Evolutionary conservation across 2,329 filamentous ascomycete genomes (phyloP).

Genomic region (Aspergillus intermedius): DNA sequence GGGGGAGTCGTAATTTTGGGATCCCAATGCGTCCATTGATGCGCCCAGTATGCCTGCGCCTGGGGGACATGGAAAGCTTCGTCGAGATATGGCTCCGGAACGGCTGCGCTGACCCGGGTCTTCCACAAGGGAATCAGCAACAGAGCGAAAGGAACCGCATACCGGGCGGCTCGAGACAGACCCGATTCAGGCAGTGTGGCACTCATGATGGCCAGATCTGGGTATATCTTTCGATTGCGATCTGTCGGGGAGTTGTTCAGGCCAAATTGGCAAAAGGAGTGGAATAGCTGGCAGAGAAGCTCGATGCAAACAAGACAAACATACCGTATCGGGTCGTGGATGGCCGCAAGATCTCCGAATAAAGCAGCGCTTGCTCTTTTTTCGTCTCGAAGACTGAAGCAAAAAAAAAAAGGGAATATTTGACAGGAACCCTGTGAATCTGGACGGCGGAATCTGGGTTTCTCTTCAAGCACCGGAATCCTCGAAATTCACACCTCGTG

Average conservation of each 20-base stretch:
- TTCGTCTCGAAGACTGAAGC: neutral
- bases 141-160: conserved; percentile 29
- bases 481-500: neutral
- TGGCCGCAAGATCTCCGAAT: neutral
- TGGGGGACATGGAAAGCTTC: conserved; percentile 68
- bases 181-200: conserved; percentile 23
- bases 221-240: conserved; percentile 1
- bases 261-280: neutral
- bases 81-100: conserved; percentile 55
- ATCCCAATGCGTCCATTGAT: conserved; percentile 75
- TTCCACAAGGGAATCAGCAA: conserved; percentile 36
- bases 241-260: neutral
- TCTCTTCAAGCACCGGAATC: neutral
- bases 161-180: conserved; percentile 30
- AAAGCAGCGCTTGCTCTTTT: neutral
- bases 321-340: conserved; percentile 4
- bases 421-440: too few relatives aligned
- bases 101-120: conserved; percentile 39
- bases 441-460: too few relatives aligned
- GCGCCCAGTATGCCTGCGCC: conserved; percentile 76
- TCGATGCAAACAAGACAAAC: conserved; percentile 31
- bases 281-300: conserved; percentile 2
- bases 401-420: neutral
- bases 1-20: conserved; percentile 96
- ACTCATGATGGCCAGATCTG: conserved; percentile 21